A percentile compares a stretch with the other conserved stretches of the same genome.
phyloP scores from a whole-genome alignment of 2,329 filamentous ascomycete species.

The Ophioceras dolichostomum region DNA sequence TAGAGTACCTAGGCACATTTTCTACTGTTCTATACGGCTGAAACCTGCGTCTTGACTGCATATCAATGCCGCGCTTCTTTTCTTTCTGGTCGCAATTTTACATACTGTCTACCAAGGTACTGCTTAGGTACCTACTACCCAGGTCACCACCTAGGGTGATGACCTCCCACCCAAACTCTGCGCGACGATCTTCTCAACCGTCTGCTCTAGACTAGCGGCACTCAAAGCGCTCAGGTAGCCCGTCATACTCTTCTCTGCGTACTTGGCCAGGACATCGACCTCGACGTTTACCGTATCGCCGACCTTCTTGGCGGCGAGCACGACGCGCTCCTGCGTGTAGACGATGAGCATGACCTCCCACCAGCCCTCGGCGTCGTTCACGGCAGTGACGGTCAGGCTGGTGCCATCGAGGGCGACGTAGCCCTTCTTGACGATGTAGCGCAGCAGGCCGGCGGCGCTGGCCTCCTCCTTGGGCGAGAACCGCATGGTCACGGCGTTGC shows the following conservation, averaged over 20 bases:
- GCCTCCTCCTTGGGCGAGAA: conserved; percentile 55
- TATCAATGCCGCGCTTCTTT: too few species aligned
- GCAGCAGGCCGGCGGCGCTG: conserved; percentile 53
- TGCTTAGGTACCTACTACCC: too few species aligned
- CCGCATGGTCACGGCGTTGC: conserved; percentile 81
- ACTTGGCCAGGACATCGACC: conserved; percentile 80
- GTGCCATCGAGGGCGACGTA: conserved; percentile 91
- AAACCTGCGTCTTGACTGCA: too few species aligned
- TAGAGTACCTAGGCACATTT: too few species aligned
- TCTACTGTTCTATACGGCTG: too few species aligned
- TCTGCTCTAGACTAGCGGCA: conserved; percentile 33
- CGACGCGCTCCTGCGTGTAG: conserved; percentile 89
- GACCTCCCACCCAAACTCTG: not conserved
- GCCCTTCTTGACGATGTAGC: conserved; percentile 92
- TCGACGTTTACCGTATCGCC: conserved; percentile 85
- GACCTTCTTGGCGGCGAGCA: conserved; percentile 63
- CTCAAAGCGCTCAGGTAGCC: conserved; percentile 55
- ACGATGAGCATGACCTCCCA: conserved; percentile 97
- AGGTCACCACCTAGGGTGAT: too few species aligned
- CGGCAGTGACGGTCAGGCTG: conserved; percentile 81
- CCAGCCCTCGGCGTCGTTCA: conserved; percentile 67
- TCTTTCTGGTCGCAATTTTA: too few species aligned
- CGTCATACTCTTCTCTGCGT: conserved; percentile 78
- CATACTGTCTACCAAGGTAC: too few species aligned
- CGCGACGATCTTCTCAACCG: conserved; percentile 60